A percentile compares a stretch with the other conserved stretches of the same genome.
Conservation (phyloP, 2,329 filamentous ascomycete species). For the Colletotrichum graminicola region DNA sequence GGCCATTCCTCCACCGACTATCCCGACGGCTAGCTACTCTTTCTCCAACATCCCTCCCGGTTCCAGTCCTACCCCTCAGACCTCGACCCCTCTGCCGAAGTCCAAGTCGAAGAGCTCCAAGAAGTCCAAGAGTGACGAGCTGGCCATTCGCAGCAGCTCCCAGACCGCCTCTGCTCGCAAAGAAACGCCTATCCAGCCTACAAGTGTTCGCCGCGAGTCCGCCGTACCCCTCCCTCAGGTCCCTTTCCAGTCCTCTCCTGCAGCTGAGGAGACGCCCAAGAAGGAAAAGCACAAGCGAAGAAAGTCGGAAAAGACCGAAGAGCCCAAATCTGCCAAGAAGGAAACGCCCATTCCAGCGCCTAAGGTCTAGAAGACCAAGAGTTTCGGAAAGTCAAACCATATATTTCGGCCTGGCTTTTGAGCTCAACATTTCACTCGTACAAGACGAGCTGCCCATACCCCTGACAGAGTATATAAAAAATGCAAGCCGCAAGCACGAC, state of each 20-base stretch:
- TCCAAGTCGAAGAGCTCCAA: slow-evolving; percentile 47
- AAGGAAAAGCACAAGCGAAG: slow-evolving; percentile 45
- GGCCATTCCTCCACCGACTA: slow-evolving; percentile 49
- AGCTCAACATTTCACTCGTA: slow-evolving; percentile 6
- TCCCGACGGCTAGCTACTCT: slow-evolving; percentile 46
- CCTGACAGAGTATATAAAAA: slow-evolving; percentile 37
- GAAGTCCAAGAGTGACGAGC: slow-evolving; percentile 47
- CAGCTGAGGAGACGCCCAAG: slow-evolving; percentile 40
- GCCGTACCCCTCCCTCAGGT: slow-evolving; percentile 27
- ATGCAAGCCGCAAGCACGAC: background rate
- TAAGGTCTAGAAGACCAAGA: slow-evolving; percentile 7
- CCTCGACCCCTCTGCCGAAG: slow-evolving; percentile 44
- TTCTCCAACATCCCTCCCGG: slow-evolving; percentile 42
- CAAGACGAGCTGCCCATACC: slow-evolving; percentile 18
- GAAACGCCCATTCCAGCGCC: slow-evolving; percentile 46
- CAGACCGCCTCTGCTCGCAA: slow-evolving; percentile 41
- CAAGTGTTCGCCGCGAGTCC: slow-evolving; percentile 30
- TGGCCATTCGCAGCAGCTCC: slow-evolving; percentile 39
- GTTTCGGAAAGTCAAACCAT: background rate
- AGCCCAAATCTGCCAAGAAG: slow-evolving; percentile 39
- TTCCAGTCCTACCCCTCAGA: slow-evolving; percentile 45
- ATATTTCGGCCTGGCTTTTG: background rate
- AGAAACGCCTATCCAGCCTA: slow-evolving; percentile 47
- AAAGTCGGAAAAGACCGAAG: slow-evolving; percentile 27
- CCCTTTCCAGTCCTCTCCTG: slow-evolving; percentile 14